These are phyloP conservation scores for Coemansia sp. DNA, from an alignment of 192 early-diverging fungal genomes.

Conservation along the genomic window DNA sequence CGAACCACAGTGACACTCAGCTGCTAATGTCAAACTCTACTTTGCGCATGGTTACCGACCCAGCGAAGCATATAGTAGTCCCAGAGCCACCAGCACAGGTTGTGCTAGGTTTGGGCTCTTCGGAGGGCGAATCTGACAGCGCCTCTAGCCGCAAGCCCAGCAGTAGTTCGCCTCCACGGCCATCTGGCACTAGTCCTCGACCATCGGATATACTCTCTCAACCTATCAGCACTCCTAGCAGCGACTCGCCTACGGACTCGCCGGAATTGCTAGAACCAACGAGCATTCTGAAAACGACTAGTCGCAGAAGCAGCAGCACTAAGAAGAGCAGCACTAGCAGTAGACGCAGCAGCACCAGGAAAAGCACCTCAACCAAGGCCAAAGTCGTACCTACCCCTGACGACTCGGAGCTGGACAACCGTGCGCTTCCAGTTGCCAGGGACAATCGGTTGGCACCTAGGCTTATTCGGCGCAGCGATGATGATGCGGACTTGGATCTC, in stretches of 20 bases:
- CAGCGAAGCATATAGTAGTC: conserved; percentile 11
- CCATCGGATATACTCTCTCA: not conserved
- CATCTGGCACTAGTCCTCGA: not conserved
- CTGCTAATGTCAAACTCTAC: conserved; percentile 35
- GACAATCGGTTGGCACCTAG: too few species aligned
- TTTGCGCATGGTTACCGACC: conserved; percentile 41
- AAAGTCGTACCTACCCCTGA: conserved; percentile 5
- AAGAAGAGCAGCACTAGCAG: not conserved
- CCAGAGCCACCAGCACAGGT: not conserved
- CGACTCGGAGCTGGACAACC: not conserved
- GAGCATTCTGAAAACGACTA: not conserved
- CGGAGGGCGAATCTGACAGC: not conserved
- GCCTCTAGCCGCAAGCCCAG: not conserved
- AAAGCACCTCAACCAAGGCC: not conserved
- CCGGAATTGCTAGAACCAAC: not conserved
- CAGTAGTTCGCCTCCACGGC: not conserved
- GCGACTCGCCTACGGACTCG: not conserved
- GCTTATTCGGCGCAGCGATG: not conserved
- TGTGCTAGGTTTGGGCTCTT: not conserved
- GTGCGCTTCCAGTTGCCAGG: not conserved
- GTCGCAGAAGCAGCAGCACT: not conserved
- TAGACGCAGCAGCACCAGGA: not conserved
- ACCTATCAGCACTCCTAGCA: not conserved
- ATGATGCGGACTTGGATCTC: conserved; percentile 12
- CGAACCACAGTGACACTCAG: not conserved